Evolutionary conservation across 768 basidiomycete species (phyloP), one percentile per base, ranked within the genome.

Genomic region (Phaffia australis): DNA sequence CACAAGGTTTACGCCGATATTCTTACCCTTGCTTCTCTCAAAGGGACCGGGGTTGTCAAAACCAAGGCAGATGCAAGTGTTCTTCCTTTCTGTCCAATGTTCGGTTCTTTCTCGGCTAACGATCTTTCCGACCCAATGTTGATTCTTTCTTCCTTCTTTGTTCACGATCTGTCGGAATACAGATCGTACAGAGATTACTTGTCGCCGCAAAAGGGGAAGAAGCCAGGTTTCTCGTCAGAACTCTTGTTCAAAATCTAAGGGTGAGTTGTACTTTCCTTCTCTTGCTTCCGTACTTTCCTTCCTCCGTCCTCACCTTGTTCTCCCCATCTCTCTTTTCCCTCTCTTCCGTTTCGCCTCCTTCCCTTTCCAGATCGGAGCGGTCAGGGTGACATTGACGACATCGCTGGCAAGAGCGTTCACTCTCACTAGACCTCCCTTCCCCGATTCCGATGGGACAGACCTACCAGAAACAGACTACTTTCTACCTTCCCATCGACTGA

Each of bases 201-300:
- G 82, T 94, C 7, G 81, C 88, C 14, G 86, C 91, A 0, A 83
- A 81, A 66, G 92, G 90, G 27, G 92, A 94, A 76, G 89, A 95
- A 77, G 81, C 83, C n/a, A 82, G 90, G 32, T 95, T 84, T 72
- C 79, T 94, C 51, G 85, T 86, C 35, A 81, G 73, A 50, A 72
- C 71, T 62, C 66, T 75, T 47, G 69, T 73, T 2, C 73, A 74
- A 3, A 72, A 74, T 66, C 64, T 76, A 25, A 64, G 75, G 29
- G 74, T 75, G 60, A 69, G 74, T 71, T 3, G 7, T 16, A 16
- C 50, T 6, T 11, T 35, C 47, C 57, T n/a, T 32, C 0, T 64
- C 30, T 23, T 2, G 16, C 27, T 16, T 51, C 21, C 42, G 42
- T 27, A 79, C 15, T 7, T n/a, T 57, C 25, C 5, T 46, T 18